Conservation (phyloP, 169 alveolate genomes). For the Blepharisma undulans region DNA sequence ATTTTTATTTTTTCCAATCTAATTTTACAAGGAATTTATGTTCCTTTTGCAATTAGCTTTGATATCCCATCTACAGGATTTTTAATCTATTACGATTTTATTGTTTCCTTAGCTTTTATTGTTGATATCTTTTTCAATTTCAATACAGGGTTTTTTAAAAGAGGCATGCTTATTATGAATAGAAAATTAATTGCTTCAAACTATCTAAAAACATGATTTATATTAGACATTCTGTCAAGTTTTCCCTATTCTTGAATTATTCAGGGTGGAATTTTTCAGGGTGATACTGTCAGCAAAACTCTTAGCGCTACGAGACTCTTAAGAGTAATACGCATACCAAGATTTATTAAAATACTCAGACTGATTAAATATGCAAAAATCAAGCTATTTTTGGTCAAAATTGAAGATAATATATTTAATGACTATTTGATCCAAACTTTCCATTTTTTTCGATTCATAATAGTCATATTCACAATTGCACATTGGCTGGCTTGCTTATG, state of each 20-base stretch:
- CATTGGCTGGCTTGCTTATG: conserved; percentile 68
- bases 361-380: conserved; percentile 19
- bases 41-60: conserved; percentile 57
- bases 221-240: conserved; percentile 21
- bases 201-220: conserved; percentile 40
- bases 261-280: background rate
- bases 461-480: conserved; percentile 40
- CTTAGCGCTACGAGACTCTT: background rate
- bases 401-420: conserved; percentile 58
- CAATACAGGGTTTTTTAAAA: conserved; percentile 35
- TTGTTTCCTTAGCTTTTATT: conserved; percentile 31
- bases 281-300: background rate
- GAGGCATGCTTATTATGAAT: conserved; percentile 31
- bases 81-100: conserved; percentile 22
- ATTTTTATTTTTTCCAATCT: conserved; percentile 36
- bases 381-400: background rate
- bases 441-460: conserved; percentile 10
- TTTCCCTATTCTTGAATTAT: conserved; percentile 32
- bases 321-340: background rate
- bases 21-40: conserved; percentile 38
- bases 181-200: background rate
- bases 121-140: conserved; percentile 24
- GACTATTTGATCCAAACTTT: conserved; percentile 43
- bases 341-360: conserved; percentile 20
- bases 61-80: conserved; percentile 33